Percentiles rank a stretch among this genome's conserved stretches.
Evolutionary conservation across 176 grass and related monocot species (phyloP).

Genomic region (Areca catechu): DNA sequence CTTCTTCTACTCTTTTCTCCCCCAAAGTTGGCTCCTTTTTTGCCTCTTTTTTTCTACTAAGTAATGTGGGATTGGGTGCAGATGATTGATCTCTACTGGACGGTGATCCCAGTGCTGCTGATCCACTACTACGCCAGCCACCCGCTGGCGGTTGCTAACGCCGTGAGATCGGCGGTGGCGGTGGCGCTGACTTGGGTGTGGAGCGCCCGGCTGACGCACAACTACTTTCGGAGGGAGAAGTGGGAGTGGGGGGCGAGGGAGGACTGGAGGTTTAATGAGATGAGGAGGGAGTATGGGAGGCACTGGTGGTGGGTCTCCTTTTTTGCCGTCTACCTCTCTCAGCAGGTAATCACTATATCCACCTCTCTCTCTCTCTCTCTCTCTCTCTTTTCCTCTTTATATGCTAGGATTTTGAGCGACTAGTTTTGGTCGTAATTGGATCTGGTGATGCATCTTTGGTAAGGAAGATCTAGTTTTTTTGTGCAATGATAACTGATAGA

Average conservation of each 20-base stretch:
- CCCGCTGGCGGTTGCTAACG: constrained; percentile 33
- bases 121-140: constrained; percentile 66
- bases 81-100: constrained; percentile 97
- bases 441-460: too few species aligned
- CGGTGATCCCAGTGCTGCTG: constrained; percentile 84
- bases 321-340: constrained; percentile 79
- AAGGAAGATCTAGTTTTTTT: too few species aligned
- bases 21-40: too few species aligned
- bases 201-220: constrained; percentile 79
- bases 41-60: neutral
- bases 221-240: constrained; percentile 79
- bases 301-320: constrained; percentile 95
- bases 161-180: constrained; percentile 32
- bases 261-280: constrained; percentile 81
- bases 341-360: constrained; percentile 37
- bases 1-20: neutral
- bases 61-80: constrained; percentile 17
- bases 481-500: too few species aligned
- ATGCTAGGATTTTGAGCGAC: too few species aligned
- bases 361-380: too few species aligned
- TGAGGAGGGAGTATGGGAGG: constrained; percentile 68
- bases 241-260: constrained; percentile 71
- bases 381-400: too few species aligned
- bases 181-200: constrained; percentile 62
- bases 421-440: too few species aligned